Conservation (phyloP, 192 early-diverging fungal genomes). For the Podila horticola region DNA sequence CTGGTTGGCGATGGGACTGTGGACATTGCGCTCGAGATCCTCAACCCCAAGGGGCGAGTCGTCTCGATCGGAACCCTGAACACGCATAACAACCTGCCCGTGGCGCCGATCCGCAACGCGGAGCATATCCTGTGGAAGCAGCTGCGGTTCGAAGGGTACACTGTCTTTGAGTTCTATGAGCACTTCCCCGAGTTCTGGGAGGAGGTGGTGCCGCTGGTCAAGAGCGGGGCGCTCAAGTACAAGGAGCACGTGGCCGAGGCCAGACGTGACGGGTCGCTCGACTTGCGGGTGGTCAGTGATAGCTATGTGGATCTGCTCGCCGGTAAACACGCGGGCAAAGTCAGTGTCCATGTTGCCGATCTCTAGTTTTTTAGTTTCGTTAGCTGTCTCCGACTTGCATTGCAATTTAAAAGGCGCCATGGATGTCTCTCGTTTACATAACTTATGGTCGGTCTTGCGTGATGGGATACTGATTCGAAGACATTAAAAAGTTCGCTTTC, state of each 20-base stretch:
- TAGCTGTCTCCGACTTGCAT: too few relatives aligned
- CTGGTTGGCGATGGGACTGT: slow-evolving; percentile 67
- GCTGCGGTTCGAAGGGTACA: slow-evolving; percentile 12
- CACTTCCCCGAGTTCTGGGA: slow-evolving; percentile 18
- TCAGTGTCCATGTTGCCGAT: slow-evolving; percentile 16
- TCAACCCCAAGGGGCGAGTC: slow-evolving; percentile 23
- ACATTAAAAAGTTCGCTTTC: too few relatives aligned
- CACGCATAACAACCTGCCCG: neutral
- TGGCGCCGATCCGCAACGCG: slow-evolving; percentile 4
- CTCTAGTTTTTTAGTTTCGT: neutral
- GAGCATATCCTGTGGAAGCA: slow-evolving; percentile 9
- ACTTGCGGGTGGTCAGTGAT: slow-evolving; percentile 3
- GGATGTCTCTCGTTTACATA: too few relatives aligned
- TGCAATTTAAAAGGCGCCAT: neutral
- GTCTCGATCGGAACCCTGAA: slow-evolving; percentile 14
- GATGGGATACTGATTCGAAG: too few relatives aligned
- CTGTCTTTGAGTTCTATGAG: slow-evolving; percentile 7
- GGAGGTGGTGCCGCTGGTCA: slow-evolving; percentile 24
- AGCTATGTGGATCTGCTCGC: slow-evolving; percentile 12
- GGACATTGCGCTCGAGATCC: slow-evolving; percentile 32
- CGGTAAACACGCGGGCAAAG: slow-evolving; percentile 26
- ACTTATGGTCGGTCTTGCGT: too few relatives aligned
- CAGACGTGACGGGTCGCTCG: neutral
- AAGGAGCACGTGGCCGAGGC: neutral
- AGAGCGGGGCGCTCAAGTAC: slow-evolving; percentile 19